These are phyloP conservation scores for Eimeria maxima DNA, from an alignment of 169 alveolate species.

Conservation along the genomic window DNA sequence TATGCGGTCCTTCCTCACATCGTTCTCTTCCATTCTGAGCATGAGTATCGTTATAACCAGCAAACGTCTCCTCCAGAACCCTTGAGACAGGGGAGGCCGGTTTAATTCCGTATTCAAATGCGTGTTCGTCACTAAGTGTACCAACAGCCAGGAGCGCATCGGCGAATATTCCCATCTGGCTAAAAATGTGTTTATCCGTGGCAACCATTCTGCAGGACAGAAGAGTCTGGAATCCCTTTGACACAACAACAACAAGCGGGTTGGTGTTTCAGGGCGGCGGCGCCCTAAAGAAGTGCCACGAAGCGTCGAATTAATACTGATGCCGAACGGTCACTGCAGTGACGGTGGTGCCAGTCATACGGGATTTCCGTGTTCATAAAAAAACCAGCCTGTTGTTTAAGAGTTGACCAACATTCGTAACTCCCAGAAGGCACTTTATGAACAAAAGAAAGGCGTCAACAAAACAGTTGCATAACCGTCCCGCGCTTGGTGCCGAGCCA, in stretches of 20 bases:
- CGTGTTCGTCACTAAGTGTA: too few species aligned
- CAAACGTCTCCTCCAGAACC: not conserved
- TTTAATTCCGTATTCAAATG: not conserved
- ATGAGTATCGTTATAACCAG: not conserved
- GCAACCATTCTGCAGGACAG: not conserved
- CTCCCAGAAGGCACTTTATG: not conserved
- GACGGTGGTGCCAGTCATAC: not conserved
- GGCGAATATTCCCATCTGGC: not conserved
- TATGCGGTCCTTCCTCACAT: not conserved
- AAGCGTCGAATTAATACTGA: not conserved
- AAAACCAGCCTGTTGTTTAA: not conserved
- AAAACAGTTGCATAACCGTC: not conserved
- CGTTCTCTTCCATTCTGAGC: not conserved
- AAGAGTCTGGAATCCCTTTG: not conserved
- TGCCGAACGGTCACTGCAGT: not conserved
- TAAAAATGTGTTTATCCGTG: not conserved
- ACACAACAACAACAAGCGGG: not conserved
- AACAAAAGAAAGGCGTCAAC: not conserved
- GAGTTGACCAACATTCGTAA: not conserved
- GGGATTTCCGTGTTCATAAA: not conserved
- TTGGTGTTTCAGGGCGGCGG: not conserved
- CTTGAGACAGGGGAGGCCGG: not conserved
- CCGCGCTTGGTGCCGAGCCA: not conserved
- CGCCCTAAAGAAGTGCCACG: not conserved
- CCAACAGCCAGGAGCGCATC: not conserved